A percentile compares a stretch with the other conserved stretches of the same genome.
These are phyloP conservation scores for Rhizomucor miehei DNA, from an alignment of 371 early-diverging fungal species.

Conservation along the genomic window DNA sequence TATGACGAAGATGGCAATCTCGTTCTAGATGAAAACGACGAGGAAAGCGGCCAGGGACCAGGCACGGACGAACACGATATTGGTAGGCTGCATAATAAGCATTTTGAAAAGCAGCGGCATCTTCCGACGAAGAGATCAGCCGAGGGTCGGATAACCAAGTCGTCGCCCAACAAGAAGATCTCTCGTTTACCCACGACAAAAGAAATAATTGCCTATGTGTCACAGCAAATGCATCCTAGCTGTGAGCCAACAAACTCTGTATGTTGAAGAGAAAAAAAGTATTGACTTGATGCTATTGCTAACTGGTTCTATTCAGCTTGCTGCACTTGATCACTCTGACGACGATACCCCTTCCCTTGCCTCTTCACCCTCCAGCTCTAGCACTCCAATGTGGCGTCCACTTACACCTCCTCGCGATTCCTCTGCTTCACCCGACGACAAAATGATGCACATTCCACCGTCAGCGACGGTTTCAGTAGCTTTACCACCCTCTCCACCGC, in stretches of 20 bases:
- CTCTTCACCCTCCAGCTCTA: conserved; percentile 1
- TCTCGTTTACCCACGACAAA: conserved; percentile 16
- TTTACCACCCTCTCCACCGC: conserved; percentile 7
- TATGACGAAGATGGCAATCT: conserved; percentile 47
- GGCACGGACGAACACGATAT: background rate
- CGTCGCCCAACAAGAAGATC: conserved; percentile 6
- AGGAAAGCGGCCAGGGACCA: conserved; percentile 10
- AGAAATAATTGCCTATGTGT: conserved; percentile 21
- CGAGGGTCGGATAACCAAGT: conserved; percentile 1
- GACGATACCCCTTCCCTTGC: conserved; percentile 6
- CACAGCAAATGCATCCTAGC: conserved; percentile 11
- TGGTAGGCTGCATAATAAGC: background rate
- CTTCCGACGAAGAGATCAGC: background rate
- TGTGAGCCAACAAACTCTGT: background rate
- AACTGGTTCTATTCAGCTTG: background rate
- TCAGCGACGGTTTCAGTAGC: background rate
- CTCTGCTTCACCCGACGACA: background rate
- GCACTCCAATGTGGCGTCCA: conserved; percentile 13
- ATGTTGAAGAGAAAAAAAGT: conserved; percentile 1
- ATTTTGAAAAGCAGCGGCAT: background rate
- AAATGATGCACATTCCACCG: background rate
- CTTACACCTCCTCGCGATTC: conserved; percentile 17
- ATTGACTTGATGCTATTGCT: background rate
- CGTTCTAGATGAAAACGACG: conserved; percentile 28
- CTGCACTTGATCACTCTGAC: background rate